A percentile compares a stretch with the other conserved stretches of the same genome.
These are phyloP conservation scores for Pelargonium nanum DNA, from an alignment of 345 rosid species.

Conservation along the genomic window DNA sequence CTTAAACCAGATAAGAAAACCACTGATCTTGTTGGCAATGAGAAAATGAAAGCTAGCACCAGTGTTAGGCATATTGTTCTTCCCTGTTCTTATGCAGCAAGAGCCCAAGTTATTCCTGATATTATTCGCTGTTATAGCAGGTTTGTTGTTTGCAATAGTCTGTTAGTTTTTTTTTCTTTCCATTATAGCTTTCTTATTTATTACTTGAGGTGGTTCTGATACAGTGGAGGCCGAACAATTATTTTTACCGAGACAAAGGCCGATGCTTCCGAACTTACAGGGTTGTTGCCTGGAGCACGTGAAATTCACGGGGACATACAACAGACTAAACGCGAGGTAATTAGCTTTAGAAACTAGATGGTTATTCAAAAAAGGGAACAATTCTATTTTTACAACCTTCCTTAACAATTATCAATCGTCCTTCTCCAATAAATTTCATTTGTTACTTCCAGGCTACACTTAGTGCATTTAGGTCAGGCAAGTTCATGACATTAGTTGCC, in stretches of 20 bases:
- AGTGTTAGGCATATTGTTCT: constrained; percentile 81
- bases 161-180: too few relatives aligned
- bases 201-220: not conserved
- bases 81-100: constrained; percentile 68
- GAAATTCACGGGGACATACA: constrained; percentile 94
- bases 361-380: too few relatives aligned
- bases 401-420: too few relatives aligned
- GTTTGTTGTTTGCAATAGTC: constrained; percentile 22
- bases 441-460: constrained; percentile 58
- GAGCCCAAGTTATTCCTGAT: constrained; percentile 79
- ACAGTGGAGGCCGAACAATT: constrained; percentile 89
- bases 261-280: constrained; percentile 81
- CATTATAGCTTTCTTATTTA: too few relatives aligned
- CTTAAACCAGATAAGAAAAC: constrained; percentile 66
- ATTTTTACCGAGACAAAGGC: constrained; percentile 86
- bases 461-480: constrained; percentile 80
- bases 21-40: constrained; percentile 94
- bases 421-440: too few relatives aligned
- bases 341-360: not conserved
- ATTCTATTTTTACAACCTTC: too few relatives aligned
- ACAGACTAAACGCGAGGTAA: constrained; percentile 88
- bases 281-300: constrained; percentile 72
- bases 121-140: constrained; percentile 85
- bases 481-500: constrained; percentile 81
- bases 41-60: constrained; percentile 95